phyloP scores from a whole-genome alignment of 345 rosid genomes.

The Euphorbia lathyris region DNA sequence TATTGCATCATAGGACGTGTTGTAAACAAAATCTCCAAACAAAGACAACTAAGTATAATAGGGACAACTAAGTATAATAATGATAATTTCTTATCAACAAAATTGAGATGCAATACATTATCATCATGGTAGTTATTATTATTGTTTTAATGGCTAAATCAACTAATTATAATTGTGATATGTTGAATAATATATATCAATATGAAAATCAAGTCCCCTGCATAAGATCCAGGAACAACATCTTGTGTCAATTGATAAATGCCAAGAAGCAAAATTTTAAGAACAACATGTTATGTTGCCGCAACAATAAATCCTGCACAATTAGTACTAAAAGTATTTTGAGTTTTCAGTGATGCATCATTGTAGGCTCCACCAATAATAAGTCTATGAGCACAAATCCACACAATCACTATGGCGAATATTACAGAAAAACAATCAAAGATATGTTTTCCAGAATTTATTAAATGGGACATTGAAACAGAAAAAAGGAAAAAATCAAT shows the following conservation, averaged over 20 bases:
- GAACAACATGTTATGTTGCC: constrained; percentile 76
- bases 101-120: not conserved
- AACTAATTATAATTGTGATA: not conserved
- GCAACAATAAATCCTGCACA: constrained; percentile 80
- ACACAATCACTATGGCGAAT: constrained; percentile 70
- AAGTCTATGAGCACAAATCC: constrained; percentile 87
- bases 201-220: not conserved
- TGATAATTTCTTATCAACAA: not conserved
- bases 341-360: constrained; percentile 54
- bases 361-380: constrained; percentile 96
- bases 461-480: constrained; percentile 69
- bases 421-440: constrained; percentile 83
- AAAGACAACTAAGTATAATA: too few relatives aligned
- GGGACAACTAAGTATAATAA: constrained; percentile 2
- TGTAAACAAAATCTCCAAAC: constrained; percentile 9
- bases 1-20: constrained; percentile 8
- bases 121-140: not conserved
- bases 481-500: constrained; percentile 9
- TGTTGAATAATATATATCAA: not conserved
- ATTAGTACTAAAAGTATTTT: constrained; percentile 80
- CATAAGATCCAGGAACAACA: not conserved
- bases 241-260: not conserved
- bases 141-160: not conserved
- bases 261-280: constrained; percentile 5
- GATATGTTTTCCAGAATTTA: constrained; percentile 45